Percentiles rank a stretch among this genome's conserved stretches.
phyloP scores from a whole-genome alignment of 2,329 filamentous ascomycete genomes.

The Trichoderma sp. region DNA sequence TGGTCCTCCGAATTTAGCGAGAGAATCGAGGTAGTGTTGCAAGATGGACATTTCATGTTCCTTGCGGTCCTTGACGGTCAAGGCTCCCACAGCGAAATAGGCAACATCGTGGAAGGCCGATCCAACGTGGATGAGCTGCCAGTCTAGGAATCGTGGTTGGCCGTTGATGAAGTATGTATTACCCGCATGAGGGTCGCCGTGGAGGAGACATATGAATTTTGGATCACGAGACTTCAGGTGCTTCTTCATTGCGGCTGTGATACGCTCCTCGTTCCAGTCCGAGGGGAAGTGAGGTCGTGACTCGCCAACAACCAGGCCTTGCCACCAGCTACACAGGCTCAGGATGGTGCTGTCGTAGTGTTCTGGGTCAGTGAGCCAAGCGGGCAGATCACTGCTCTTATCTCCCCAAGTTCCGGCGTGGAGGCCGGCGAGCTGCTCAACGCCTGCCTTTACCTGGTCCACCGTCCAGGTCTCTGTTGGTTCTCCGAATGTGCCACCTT shows the following conservation, averaged over 20 bases:
- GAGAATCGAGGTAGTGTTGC: neutral
- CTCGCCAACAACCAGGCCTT: neutral
- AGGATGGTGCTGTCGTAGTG: constrained; percentile 3
- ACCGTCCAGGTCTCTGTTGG: neutral
- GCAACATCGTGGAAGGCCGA: constrained; percentile 3
- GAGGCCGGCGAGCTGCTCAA: constrained; percentile 2
- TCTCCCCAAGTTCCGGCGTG: constrained; percentile 4
- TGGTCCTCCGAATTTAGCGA: constrained; percentile 1
- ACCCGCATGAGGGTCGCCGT: neutral
- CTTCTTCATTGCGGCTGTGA: constrained; percentile 8
- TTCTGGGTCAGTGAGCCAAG: neutral
- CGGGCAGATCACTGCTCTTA: neutral
- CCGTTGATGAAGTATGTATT: neutral
- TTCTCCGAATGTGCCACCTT: neutral
- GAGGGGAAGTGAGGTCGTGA: neutral
- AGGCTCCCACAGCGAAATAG: neutral
- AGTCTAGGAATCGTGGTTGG: neutral
- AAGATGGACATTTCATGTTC: neutral
- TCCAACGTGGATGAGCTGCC: constrained; percentile 5
- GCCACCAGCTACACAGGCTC: neutral
- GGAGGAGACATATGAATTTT: neutral
- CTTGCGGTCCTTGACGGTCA: neutral
- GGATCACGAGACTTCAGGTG: constrained; percentile 1
- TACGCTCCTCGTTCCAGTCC: constrained; percentile 3
- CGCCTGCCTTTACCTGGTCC: neutral